A percentile compares a stretch with the other conserved stretches of the same genome.
Conservation (phyloP, 306 rosid genomes). For the Phaseolus lunatus region DNA sequence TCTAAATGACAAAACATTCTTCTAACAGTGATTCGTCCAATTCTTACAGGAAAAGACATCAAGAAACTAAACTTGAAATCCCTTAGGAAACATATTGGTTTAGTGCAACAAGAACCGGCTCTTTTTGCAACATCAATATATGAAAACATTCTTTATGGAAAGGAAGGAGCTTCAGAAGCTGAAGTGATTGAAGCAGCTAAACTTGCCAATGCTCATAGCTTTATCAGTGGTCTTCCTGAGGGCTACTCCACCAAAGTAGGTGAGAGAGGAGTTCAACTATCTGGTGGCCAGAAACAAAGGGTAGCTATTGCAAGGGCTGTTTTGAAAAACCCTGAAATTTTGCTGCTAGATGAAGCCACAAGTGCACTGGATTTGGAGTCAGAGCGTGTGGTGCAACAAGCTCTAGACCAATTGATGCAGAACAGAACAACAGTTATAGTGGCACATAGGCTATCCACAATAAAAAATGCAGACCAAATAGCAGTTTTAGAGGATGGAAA, state of each 20-base stretch:
- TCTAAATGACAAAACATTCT: background rate
- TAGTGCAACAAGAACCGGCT: slow-evolving; percentile 94
- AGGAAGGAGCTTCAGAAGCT: slow-evolving; percentile 74
- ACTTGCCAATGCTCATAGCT: slow-evolving; percentile 83
- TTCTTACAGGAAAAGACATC: slow-evolving; percentile 76
- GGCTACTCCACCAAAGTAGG: slow-evolving; percentile 92
- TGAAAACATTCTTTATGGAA: slow-evolving; percentile 84
- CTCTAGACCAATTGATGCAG: slow-evolving; percentile 80
- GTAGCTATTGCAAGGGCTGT: slow-evolving; percentile 89
- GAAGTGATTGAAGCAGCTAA: slow-evolving; percentile 85
- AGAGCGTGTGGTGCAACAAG: slow-evolving; percentile 78
- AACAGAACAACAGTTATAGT: slow-evolving; percentile 78
- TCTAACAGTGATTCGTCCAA: slow-evolving; percentile 28
- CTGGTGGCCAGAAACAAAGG: slow-evolving; percentile 91
- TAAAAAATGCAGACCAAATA: slow-evolving; percentile 79
- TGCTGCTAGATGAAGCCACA: slow-evolving; percentile 86
- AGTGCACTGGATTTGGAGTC: slow-evolving; percentile 88
- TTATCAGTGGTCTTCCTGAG: slow-evolving; percentile 79
- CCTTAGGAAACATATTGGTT: slow-evolving; percentile 77
- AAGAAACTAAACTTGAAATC: slow-evolving; percentile 69
- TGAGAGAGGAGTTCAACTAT: slow-evolving; percentile 89
- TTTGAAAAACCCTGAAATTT: slow-evolving; percentile 76
- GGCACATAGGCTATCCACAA: slow-evolving; percentile 90
- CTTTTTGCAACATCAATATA: slow-evolving; percentile 83
- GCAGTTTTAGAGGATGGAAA: slow-evolving; percentile 81